Percentiles rank a stretch among this genome's conserved stretches.
Evolutionary conservation across 768 basidiomycete genomes (phyloP).

Genomic region (Daedalea quercina): DNA sequence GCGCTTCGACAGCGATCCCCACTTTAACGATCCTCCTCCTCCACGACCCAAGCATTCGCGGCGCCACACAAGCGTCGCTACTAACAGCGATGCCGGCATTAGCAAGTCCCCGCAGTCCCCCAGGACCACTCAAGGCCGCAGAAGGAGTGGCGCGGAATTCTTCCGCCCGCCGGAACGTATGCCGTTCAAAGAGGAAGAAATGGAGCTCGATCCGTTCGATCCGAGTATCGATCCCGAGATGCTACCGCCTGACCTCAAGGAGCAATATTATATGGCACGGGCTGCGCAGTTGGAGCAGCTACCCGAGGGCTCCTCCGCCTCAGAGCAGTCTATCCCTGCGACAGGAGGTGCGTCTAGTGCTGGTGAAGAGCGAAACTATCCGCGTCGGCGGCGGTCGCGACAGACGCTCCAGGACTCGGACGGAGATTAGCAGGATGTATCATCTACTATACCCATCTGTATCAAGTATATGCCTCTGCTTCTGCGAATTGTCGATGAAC

Average conservation of each 20-base stretch:
- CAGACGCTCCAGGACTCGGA: background rate
- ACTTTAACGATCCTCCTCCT: constrained; percentile 3
- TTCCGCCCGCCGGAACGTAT: background rate
- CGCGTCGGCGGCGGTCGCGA: background rate
- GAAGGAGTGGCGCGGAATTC: background rate
- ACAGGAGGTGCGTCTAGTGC: too few relatives aligned
- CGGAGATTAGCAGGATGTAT: background rate
- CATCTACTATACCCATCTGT: background rate
- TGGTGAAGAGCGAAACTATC: background rate
- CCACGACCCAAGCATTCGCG: constrained; percentile 10
- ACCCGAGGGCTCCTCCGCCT: background rate
- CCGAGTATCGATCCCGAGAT: background rate
- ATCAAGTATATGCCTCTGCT: background rate
- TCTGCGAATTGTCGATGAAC: background rate
- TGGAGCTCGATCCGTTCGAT: constrained; percentile 2
- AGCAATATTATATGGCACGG: background rate
- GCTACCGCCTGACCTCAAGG: background rate
- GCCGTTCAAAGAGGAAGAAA: background rate
- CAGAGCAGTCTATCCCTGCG: background rate
- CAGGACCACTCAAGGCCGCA: background rate
- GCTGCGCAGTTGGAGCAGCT: background rate
- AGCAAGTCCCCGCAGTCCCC: background rate
- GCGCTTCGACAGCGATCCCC: constrained; percentile 14
- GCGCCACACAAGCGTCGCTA: constrained; percentile 8
- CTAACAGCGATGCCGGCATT: constrained; percentile 4